Base-by-base conservation (phyloP, 495 filamentous ascomycete genomes). In the Talaromyces wortmannii region DNA sequence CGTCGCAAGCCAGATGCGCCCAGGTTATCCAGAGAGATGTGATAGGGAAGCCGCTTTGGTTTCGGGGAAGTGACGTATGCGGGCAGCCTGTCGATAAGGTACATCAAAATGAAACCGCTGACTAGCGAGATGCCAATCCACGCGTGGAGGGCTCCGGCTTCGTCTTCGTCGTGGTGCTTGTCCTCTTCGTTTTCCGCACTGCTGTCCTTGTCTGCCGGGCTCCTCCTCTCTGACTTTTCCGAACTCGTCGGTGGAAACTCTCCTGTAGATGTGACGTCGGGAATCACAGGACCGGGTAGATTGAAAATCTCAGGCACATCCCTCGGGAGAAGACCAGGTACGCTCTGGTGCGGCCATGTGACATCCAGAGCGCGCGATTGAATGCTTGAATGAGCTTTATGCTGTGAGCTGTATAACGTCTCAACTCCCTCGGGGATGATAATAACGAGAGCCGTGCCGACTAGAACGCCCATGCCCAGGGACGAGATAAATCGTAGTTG, bases 401-500 rank as follows among this genome's bases (percentile, higher is more conserved):
- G 68, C 62, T 45, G 70, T 8, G 85, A 78, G 59, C 81, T 84
- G 64, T 95, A 91, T 48, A 97, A 74, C 6, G 94, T 94, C 63
- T 97, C 94, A 48, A 97, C 84, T 13, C 94, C 94, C 68, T 98
- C 94, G 0, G 94, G 94, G 63, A 98, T 96, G 66, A 98, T 98
- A 3, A 98, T 90, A 54, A 97, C 91, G 60, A 98, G 80, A 7
- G 91, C 90, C 33, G 92, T 97, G 36, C 94, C 94, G 17, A 98
- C 91, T 7, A 98, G 77, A 13, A 98, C 86, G 43, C 94, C 94
- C 75, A 96, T 90, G 31, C 94, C 94, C 65, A 98, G 83, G 17
- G 91, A 90, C 10, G 91, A 91, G 67, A 97, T 89, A 36, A 97
- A 69, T 63, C 94, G 84, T 23, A 96, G 76, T 66, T 95, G 90